Conservation (phyloP, 345 rosid genomes). For the Hibiscus tridactylites region DNA sequence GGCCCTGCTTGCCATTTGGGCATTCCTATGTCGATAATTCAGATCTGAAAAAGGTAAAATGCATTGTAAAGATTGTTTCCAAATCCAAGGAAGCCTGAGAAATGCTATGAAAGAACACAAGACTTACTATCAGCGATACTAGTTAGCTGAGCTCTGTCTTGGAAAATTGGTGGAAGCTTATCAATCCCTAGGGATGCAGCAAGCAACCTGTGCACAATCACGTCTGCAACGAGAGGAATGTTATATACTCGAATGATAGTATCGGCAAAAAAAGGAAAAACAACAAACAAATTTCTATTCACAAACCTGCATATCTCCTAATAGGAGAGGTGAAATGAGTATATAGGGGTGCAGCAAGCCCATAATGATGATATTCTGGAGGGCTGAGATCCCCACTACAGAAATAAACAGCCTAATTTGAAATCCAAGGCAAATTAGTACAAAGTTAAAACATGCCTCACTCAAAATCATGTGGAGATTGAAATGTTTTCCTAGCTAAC, state of each 20-base stretch:
- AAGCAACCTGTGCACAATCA: constrained; percentile 88
- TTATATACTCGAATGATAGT: constrained; percentile 13
- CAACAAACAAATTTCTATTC: neutral
- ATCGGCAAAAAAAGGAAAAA: neutral
- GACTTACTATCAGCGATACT: constrained; percentile 88
- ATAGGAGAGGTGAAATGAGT: constrained; percentile 99
- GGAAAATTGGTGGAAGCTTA: constrained; percentile 80
- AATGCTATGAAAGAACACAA: neutral
- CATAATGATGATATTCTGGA: constrained; percentile 89
- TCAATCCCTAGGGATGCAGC: constrained; percentile 85
- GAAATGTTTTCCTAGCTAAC: constrained; percentile 11
- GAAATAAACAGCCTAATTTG: constrained; percentile 83
- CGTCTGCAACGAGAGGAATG: constrained; percentile 48
- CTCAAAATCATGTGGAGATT: constrained; percentile 2
- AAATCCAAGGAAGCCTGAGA: neutral
- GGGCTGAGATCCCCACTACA: constrained; percentile 94
- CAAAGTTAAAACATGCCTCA: constrained; percentile 6
- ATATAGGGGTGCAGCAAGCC: constrained; percentile 86
- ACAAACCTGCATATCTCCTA: constrained; percentile 89
- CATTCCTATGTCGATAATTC: constrained; percentile 94
- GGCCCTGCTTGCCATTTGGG: constrained; percentile 94
- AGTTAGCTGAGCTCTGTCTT: constrained; percentile 72
- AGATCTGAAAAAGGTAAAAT: constrained; percentile 46
- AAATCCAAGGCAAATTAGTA: constrained; percentile 13
- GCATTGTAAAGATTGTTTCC: neutral